Percentiles rank a stretch among this genome's conserved stretches.
phyloP scores from a whole-genome alignment of 768 basidiomycete genomes.

The Psilocybe subaeruginosa region DNA sequence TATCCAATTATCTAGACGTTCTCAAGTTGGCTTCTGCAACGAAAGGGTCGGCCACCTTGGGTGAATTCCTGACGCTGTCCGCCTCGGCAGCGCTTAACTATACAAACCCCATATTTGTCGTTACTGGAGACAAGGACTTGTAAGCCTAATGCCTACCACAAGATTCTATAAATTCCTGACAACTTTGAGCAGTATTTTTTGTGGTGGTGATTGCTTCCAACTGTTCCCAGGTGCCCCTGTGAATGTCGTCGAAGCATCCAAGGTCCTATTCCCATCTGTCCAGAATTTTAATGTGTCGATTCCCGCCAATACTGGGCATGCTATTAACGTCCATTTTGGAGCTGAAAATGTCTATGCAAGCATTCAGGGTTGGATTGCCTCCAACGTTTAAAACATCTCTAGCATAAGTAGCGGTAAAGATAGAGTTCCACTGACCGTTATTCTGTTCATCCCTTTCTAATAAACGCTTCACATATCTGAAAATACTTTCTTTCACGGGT shows the following conservation, averaged over 20 bases:
- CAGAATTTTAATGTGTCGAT: constrained; percentile 14
- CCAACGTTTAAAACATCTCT: background rate
- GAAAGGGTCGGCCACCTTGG: constrained; percentile 21
- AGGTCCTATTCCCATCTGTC: constrained; percentile 13
- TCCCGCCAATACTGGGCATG: constrained; percentile 23
- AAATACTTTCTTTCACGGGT: too few relatives aligned
- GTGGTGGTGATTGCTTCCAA: constrained; percentile 23
- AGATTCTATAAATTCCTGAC: background rate
- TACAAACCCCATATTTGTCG: constrained; percentile 23
- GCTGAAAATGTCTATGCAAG: constrained; percentile 12
- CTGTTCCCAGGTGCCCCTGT: background rate
- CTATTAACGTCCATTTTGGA: constrained; percentile 19
- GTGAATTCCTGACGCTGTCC: constrained; percentile 22
- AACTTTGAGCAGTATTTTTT: constrained; percentile 16
- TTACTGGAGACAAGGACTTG: constrained; percentile 29
- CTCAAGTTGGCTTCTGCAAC: constrained; percentile 11
- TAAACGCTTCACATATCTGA: too few relatives aligned
- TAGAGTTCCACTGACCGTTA: too few relatives aligned
- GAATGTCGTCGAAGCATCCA: constrained; percentile 11
- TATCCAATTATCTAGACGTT: constrained; percentile 1
- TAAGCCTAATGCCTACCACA: constrained; percentile 8
- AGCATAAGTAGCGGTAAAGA: background rate
- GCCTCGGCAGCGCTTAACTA: constrained; percentile 13
- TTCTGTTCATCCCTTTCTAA: too few relatives aligned
- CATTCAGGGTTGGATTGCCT: constrained; percentile 19